A percentile compares a stretch with the other conserved stretches of the same genome.
phyloP scores from a whole-genome alignment of 73 alveolate species.

The Paraurostyla sp. region DNA sequence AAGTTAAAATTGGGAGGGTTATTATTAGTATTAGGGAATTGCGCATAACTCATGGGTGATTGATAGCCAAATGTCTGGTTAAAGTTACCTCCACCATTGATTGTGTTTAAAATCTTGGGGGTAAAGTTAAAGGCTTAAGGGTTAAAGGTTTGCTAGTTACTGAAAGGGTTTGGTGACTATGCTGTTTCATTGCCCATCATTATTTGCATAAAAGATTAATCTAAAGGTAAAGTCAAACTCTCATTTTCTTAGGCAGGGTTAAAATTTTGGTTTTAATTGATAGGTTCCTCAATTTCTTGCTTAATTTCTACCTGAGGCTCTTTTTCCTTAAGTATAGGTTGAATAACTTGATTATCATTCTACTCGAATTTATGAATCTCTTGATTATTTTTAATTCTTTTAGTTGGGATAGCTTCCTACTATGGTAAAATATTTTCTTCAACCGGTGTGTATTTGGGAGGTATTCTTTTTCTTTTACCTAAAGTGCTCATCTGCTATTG shows the following conservation, averaged over 20 bases:
- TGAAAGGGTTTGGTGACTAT: neutral
- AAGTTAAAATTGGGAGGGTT: neutral
- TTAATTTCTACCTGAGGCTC: neutral
- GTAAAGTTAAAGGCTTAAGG: neutral
- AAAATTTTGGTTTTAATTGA: too few relatives aligned
- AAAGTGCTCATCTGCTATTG: too few relatives aligned
- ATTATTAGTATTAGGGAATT: neutral
- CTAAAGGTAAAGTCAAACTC: neutral
- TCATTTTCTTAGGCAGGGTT: too few relatives aligned
- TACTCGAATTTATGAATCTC: too few relatives aligned
- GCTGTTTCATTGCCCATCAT: neutral
- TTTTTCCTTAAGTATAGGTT: too few relatives aligned
- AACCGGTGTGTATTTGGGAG: neutral
- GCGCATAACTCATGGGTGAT: conserved; percentile 24
- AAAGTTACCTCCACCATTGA: too few relatives aligned
- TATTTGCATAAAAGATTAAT: neutral
- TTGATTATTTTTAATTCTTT: conserved; percentile 1
- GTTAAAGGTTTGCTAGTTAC: neutral
- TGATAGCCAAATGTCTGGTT: neutral
- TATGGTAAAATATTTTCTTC: neutral
- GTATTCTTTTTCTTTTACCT: conserved; percentile 38
- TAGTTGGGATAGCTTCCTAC: neutral
- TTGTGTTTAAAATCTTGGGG: conserved; percentile 7
- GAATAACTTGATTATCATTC: too few relatives aligned
- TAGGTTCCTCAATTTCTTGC: too few relatives aligned